Percentiles rank a stretch among this genome's conserved stretches.
Conservation (phyloP, 331 rosid species). For the Rhamnella rubrinervis region DNA sequence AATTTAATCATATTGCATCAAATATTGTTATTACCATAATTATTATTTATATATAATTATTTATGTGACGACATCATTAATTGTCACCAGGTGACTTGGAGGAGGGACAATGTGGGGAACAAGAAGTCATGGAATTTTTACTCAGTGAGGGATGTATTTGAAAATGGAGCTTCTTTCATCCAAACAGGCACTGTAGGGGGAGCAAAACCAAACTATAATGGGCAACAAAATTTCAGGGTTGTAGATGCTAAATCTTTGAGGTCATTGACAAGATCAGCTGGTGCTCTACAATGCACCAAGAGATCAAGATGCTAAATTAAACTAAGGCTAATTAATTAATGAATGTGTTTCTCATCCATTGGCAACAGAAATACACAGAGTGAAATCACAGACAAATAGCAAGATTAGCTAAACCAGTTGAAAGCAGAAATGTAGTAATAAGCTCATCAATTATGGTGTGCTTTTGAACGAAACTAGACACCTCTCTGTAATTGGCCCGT, state of each 20-base stretch:
- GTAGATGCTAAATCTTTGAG: conserved; percentile 42
- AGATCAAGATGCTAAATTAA: conserved; percentile 35
- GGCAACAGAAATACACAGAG: no score
- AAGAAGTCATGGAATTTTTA: conserved; percentile 29
- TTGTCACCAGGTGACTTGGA: conserved; percentile 38
- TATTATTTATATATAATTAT: background rate
- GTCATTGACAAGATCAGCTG: conserved; percentile 38
- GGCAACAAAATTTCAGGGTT: conserved; percentile 41
- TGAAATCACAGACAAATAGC: no score
- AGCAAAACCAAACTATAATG: conserved; percentile 39
- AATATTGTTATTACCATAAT: background rate
- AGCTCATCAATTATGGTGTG: no score
- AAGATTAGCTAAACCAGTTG: no score
- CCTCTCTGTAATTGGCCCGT: no score
- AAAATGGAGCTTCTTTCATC: conserved; percentile 45
- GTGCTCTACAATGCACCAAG: conserved; percentile 43
- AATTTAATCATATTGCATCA: background rate
- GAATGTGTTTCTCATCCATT: no score
- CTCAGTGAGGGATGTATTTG: conserved; percentile 40
- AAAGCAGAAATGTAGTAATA: no score
- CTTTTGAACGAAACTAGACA: no score
- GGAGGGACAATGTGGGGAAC: conserved; percentile 10
- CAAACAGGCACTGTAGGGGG: conserved; percentile 23
- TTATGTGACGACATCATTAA: background rate
- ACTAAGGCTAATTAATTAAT: no score